Evolutionary conservation across 129 eudicot genomes (phyloP).

Genomic region (Escallonia herrerae): DNA sequence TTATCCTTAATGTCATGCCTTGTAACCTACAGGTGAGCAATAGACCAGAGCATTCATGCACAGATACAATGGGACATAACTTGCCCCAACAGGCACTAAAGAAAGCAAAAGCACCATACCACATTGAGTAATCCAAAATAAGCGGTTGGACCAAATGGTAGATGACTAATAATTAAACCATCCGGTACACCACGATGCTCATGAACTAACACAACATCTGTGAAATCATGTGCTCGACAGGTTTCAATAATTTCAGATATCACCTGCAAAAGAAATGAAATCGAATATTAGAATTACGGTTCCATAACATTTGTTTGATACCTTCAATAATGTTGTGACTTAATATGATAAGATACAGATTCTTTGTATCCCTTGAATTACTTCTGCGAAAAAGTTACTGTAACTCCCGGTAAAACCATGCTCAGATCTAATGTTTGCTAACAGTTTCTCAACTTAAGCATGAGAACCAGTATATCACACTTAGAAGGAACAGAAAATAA

Average conservation of each 20-base stretch:
- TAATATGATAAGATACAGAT: too few species aligned
- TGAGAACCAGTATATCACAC: too few species aligned
- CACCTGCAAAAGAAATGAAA: conserved; percentile 45
- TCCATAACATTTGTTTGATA: not conserved
- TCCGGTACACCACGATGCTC: conserved; percentile 63
- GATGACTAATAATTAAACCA: conserved; percentile 39
- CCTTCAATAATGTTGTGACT: too few species aligned
- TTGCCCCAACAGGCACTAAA: not conserved
- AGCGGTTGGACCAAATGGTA: conserved; percentile 59
- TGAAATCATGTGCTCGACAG: conserved; percentile 43
- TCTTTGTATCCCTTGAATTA: too few species aligned
- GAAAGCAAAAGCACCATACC: conserved; percentile 35
- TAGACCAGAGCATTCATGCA: conserved; percentile 7
- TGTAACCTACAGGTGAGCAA: conserved; percentile 43
- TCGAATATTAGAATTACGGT: not conserved
- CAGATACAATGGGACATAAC: not conserved
- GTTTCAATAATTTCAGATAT: conserved; percentile 49
- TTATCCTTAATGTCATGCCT: conserved; percentile 57
- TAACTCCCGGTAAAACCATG: too few species aligned
- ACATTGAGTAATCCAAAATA: conserved; percentile 49
- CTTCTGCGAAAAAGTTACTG: too few species aligned
- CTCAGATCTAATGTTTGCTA: too few species aligned
- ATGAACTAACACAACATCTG: conserved; percentile 48
- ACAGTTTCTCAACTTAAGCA: too few species aligned
- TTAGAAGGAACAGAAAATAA: too few species aligned